Conservation (phyloP, 768 basidiomycete genomes). For the Amanita subjunquillea region DNA sequence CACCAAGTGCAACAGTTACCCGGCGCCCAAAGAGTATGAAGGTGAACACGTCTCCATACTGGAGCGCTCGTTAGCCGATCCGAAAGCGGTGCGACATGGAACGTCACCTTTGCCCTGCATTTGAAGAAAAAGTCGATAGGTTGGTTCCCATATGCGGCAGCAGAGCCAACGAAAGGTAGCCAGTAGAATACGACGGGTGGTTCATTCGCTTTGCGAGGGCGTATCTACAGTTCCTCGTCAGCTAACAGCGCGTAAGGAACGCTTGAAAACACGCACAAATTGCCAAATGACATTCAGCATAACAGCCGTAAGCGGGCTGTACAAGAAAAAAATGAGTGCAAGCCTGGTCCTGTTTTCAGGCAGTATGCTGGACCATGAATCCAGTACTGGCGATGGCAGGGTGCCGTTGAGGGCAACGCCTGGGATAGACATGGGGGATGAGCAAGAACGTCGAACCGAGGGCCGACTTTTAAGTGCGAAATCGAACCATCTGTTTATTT, state of each 20-base stretch:
- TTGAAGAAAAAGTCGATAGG: slow-evolving; percentile 81
- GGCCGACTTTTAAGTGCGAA: slow-evolving; percentile 10
- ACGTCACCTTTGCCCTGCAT: slow-evolving; percentile 63
- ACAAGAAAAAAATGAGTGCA: slow-evolving; percentile 42
- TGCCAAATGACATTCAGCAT: slow-evolving; percentile 72
- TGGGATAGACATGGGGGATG: slow-evolving; percentile 25
- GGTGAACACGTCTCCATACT: slow-evolving; percentile 98
- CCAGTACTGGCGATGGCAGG: slow-evolving; percentile 22
- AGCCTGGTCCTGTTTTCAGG: slow-evolving; percentile 31
- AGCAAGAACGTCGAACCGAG: slow-evolving; percentile 1
- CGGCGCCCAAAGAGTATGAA: slow-evolving; percentile 85
- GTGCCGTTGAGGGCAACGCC: slow-evolving; percentile 2
- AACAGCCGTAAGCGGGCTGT: slow-evolving; percentile 58
- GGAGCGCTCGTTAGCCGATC: not conserved
- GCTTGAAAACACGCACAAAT: slow-evolving; percentile 40
- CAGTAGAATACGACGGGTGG: slow-evolving; percentile 93
- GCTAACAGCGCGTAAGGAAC: not conserved
- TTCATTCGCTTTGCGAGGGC: slow-evolving; percentile 57
- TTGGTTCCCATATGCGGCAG: slow-evolving; percentile 83
- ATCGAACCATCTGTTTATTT: slow-evolving; percentile 20
- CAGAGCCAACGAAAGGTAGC: slow-evolving; percentile 86
- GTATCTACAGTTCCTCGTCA: slow-evolving; percentile 28
- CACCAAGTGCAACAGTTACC: slow-evolving; percentile 84
- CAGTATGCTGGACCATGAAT: slow-evolving; percentile 35
- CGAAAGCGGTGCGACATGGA: not conserved